phyloP scores from a whole-genome alignment of 2,329 filamentous ascomycete genomes.

The Monosporascus cannonballus region DNA sequence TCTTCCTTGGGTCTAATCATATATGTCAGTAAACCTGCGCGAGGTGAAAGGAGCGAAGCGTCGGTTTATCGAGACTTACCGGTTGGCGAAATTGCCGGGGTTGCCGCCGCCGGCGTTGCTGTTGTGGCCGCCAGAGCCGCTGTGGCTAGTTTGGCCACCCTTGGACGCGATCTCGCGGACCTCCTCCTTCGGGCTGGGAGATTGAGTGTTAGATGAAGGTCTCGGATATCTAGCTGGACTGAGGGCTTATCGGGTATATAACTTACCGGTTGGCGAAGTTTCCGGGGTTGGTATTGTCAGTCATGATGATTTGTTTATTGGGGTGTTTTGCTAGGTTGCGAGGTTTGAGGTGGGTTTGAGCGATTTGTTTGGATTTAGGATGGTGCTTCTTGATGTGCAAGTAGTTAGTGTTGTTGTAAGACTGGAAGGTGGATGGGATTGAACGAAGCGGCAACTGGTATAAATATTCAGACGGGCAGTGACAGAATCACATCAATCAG shows the following conservation, averaged over 20 bases:
- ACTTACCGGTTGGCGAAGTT: not conserved
- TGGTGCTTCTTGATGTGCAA: not conserved
- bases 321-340: not conserved
- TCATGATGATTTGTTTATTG: not conserved
- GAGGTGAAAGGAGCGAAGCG: not conserved
- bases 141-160: conserved; percentile 33
- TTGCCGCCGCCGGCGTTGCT: conserved; percentile 14
- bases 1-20: conserved; percentile 33
- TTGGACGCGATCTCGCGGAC: conserved; percentile 32
- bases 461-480: not conserved
- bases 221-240: too few relatives aligned
- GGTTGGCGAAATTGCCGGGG: conserved; percentile 34
- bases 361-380: not conserved
- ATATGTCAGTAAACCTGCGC: not conserved
- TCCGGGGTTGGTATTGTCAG: not conserved
- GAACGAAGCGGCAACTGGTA: not conserved
- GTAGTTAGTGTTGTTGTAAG: not conserved
- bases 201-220: not conserved
- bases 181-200: conserved; percentile 1
- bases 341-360: not conserved
- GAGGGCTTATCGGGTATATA: too few relatives aligned
- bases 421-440: not conserved
- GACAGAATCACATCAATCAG: not conserved
- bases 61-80: conserved; percentile 11
- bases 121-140: not conserved